Evolutionary conservation across 371 early-diverging fungal species (phyloP).

Genomic region (Apophysomyces variabilis): DNA sequence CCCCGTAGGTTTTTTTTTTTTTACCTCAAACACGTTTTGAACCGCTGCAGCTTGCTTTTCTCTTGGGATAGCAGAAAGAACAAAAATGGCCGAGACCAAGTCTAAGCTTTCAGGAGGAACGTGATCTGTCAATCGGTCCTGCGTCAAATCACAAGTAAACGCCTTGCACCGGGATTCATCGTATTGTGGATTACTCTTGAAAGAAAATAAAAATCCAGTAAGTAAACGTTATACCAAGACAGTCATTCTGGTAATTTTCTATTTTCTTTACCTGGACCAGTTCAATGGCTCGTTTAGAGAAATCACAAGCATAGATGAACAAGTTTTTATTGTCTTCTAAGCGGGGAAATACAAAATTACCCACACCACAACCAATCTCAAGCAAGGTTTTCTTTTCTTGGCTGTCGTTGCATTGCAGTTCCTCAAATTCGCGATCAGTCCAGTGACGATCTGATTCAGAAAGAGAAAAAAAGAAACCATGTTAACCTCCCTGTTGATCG

Average conservation of each 20-base stretch:
- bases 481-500: too few relatives aligned
- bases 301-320: conserved; percentile 84
- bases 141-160: conserved; percentile 85
- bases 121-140: conserved; percentile 62
- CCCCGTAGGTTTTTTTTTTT: background rate
- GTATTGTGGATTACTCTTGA: conserved; percentile 62
- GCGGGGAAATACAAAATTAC: conserved; percentile 94
- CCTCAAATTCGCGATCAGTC: conserved; percentile 95
- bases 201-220: too few relatives aligned
- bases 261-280: conserved; percentile 65
- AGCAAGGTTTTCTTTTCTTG: conserved; percentile 45
- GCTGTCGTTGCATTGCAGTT: conserved; percentile 54
- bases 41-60: conserved; percentile 76
- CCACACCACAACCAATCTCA: conserved; percentile 96
- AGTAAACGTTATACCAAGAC: background rate
- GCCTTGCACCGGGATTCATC: conserved; percentile 70
- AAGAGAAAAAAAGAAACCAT: background rate
- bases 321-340: conserved; percentile 75
- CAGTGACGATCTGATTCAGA: conserved; percentile 84
- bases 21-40: conserved; percentile 59
- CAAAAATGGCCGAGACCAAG: conserved; percentile 82
- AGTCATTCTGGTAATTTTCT: background rate
- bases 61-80: conserved; percentile 85
- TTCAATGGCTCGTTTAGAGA: conserved; percentile 79
- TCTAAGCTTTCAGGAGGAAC: conserved; percentile 74